Evolutionary conservation across 495 filamentous ascomycete genomes (phyloP).

Genomic region (Articulospora tetracladia): DNA sequence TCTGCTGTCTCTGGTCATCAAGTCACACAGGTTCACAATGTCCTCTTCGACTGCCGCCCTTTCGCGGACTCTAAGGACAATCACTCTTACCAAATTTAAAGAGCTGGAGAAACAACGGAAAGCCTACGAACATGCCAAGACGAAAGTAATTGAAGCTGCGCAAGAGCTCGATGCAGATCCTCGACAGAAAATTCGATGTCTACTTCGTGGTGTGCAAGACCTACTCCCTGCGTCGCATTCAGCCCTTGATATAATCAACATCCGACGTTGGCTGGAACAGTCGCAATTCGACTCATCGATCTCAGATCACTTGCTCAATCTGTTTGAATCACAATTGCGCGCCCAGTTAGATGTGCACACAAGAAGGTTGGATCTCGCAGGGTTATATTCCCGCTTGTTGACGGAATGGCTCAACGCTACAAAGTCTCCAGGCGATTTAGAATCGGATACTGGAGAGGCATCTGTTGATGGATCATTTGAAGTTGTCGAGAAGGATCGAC

Average conservation of each 20-base stretch:
- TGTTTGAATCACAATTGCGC: slow-evolving; percentile 39
- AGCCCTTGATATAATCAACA: slow-evolving; percentile 27
- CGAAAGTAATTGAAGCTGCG: slow-evolving; percentile 30
- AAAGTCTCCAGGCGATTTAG: slow-evolving; percentile 12
- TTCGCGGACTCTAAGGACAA: slow-evolving; percentile 60
- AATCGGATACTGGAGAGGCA: slow-evolving; percentile 8
- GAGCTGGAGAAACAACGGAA: slow-evolving; percentile 57
- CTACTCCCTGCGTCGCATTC: slow-evolving; percentile 27
- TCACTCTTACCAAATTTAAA: slow-evolving; percentile 60
- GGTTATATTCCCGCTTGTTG: slow-evolving; percentile 57
- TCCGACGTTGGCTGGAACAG: slow-evolving; percentile 34
- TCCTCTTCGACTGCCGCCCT: slow-evolving; percentile 35
- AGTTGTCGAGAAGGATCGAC: slow-evolving; percentile 41
- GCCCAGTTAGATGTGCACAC: slow-evolving; percentile 41
- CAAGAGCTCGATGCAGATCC: slow-evolving; percentile 24
- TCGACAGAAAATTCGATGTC: slow-evolving; percentile 31
- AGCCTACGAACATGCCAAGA: slow-evolving; percentile 45
- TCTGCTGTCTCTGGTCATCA: neutral
- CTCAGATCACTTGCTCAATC: slow-evolving; percentile 28
- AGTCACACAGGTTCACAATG: slow-evolving; percentile 18
- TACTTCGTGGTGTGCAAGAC: slow-evolving; percentile 37
- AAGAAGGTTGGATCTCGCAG: slow-evolving; percentile 53
- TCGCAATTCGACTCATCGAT: slow-evolving; percentile 36
- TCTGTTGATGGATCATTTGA: slow-evolving; percentile 28
- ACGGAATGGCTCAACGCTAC: slow-evolving; percentile 55